Evolutionary conservation across 345 rosid genomes (phyloP).

Genomic region (Abelmoschus esculentus): DNA sequence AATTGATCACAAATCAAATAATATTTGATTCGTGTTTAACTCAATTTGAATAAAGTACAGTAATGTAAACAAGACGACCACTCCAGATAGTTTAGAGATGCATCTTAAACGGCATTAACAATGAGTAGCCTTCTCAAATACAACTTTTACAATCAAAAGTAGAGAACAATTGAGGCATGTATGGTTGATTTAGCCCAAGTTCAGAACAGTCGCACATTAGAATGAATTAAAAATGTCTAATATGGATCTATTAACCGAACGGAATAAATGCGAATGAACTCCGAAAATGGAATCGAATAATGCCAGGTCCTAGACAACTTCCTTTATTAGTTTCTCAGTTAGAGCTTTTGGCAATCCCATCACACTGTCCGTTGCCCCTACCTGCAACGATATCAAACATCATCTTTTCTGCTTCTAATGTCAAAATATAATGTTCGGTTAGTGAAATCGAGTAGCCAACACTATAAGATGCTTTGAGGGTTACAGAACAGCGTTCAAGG

Average conservation of each 20-base stretch:
- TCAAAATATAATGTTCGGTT: neutral
- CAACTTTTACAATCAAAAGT: neutral
- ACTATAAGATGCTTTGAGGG: neutral
- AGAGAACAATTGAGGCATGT: neutral
- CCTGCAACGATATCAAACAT: conserved; percentile 35
- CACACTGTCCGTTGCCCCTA: conserved; percentile 84
- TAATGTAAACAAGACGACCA: neutral
- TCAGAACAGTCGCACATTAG: neutral
- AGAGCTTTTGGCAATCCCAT: conserved; percentile 86
- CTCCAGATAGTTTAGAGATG: neutral
- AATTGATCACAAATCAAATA: no score
- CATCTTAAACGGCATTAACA: neutral
- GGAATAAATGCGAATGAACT: neutral
- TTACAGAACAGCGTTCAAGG: neutral
- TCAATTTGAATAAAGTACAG: neutral
- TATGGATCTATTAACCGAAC: neutral
- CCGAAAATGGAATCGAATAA: neutral
- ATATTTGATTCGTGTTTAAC: no score
- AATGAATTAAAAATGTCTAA: neutral
- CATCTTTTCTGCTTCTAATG: neutral
- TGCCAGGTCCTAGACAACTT: conserved; percentile 28
- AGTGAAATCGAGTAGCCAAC: neutral
- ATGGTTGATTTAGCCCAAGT: neutral
- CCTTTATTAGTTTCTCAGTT: conserved; percentile 53
- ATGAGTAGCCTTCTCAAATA: neutral